Conservation (phyloP, 306 rosid species). For the Citrullus amarus region DNA sequence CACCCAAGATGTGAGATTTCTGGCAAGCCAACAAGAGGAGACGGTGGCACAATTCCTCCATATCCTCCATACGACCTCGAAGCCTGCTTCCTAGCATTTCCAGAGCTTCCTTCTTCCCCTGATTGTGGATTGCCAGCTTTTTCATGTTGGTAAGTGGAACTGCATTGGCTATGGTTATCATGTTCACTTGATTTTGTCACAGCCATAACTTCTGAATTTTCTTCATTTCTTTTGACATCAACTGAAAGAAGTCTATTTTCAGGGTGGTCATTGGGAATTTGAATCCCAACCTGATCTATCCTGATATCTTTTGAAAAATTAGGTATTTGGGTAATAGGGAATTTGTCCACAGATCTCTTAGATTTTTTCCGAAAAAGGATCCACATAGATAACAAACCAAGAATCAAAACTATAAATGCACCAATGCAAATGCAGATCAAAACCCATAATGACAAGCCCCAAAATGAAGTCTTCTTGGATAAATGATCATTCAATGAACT, state of each 20-base stretch:
- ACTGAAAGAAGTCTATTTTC: conserved; percentile 34
- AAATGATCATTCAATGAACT: conserved; percentile 46
- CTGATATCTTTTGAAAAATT: conserved; percentile 63
- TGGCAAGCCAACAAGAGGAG: conserved; percentile 82
- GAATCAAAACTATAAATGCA: conserved; percentile 63
- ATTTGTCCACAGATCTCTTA: conserved; percentile 45
- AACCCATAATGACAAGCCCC: conserved; percentile 78
- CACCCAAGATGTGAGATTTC: conserved; percentile 95
- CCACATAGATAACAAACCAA: conserved; percentile 65
- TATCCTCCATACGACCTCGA: conserved; percentile 28
- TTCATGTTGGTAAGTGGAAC: conserved; percentile 69
- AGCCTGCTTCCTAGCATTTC: conserved; percentile 46
- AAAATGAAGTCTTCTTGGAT: conserved; percentile 54
- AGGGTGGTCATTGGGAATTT: conserved; percentile 36
- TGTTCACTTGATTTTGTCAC: conserved; percentile 52
- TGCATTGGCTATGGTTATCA: conserved; percentile 66
- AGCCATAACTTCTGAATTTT: conserved; percentile 45
- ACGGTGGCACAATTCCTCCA: conserved; percentile 48
- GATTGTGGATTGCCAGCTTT: conserved; percentile 62
- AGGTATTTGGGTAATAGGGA: conserved; percentile 58
- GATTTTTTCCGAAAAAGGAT: conserved; percentile 63
- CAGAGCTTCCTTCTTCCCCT: conserved; percentile 83
- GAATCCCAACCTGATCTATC: conserved; percentile 64
- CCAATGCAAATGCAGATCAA: conserved; percentile 72
- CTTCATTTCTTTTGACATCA: conserved; percentile 43